phyloP scores from a whole-genome alignment of 2,329 filamentous ascomycete genomes.

The Chaetomium sp. region DNA sequence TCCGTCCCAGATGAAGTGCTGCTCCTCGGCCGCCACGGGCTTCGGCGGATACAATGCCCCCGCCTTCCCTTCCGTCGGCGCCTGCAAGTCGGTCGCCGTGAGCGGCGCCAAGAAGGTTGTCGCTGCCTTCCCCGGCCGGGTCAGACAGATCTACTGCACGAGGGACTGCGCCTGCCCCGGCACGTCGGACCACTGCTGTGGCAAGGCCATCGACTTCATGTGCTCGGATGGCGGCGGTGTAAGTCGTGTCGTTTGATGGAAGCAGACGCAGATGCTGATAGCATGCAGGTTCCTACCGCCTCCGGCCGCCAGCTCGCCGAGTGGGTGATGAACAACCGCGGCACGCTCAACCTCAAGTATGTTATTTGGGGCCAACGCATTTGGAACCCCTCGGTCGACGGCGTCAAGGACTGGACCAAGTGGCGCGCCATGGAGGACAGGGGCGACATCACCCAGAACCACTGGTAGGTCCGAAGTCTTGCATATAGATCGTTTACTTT shows the following conservation, averaged over 20 bases:
- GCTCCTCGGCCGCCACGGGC: constrained; percentile 38
- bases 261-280: neutral
- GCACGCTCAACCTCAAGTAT: constrained; percentile 48
- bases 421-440: constrained; percentile 50
- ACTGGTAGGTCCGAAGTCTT: constrained; percentile 42
- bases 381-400: constrained; percentile 45
- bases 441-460: constrained; percentile 46
- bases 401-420: constrained; percentile 43
- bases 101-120: constrained; percentile 42
- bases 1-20: constrained; percentile 45
- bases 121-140: constrained; percentile 41
- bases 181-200: constrained; percentile 44
- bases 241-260: constrained; percentile 30
- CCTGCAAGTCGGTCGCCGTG: constrained; percentile 44
- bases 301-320: constrained; percentile 50
- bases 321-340: constrained; percentile 51
- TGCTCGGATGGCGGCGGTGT: constrained; percentile 44
- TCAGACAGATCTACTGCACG: constrained; percentile 42
- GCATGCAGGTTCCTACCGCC: constrained; percentile 38
- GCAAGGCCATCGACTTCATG: constrained; percentile 45
- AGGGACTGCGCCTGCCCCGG: constrained; percentile 41
- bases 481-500: neutral
- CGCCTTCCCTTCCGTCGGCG: constrained; percentile 40
- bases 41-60: constrained; percentile 44
- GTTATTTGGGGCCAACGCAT: constrained; percentile 55